These are phyloP conservation scores for Sclerotinia spermophila DNA, from an alignment of 2,329 filamentous ascomycete species.

Conservation along the genomic window DNA sequence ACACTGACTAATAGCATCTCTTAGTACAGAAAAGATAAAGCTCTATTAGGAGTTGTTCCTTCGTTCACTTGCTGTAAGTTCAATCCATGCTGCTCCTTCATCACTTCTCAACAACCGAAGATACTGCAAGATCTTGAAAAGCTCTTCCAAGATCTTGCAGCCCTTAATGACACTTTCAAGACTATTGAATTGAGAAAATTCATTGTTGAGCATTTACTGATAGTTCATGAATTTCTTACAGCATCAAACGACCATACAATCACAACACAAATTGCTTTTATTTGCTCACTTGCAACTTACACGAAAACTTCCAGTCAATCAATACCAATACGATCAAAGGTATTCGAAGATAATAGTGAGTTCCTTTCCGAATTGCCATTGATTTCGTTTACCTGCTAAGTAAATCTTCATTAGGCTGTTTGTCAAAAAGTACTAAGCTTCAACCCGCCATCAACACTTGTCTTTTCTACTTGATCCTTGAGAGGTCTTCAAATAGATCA, in stretches of 20 bases:
- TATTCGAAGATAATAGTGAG: background rate
- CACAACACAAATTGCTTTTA: background rate
- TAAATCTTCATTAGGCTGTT: background rate
- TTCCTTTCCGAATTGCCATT: background rate
- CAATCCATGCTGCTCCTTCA: background rate
- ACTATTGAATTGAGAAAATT: background rate
- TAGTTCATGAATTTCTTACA: background rate
- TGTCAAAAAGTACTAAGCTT: background rate
- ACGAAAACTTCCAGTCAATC: background rate
- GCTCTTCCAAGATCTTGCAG: background rate
- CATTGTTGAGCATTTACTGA: background rate
- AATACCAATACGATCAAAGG: background rate
- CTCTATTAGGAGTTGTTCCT: background rate
- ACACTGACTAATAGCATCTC: background rate
- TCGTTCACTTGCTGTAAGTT: background rate
- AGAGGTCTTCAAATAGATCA: background rate
- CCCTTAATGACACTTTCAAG: background rate
- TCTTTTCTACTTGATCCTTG: background rate
- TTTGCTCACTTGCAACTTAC: background rate
- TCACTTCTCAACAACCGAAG: background rate
- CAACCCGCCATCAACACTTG: background rate
- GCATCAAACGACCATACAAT: background rate
- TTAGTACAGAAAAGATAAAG: background rate
- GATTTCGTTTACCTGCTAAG: background rate
- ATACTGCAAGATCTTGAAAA: background rate